Evolutionary conservation across 805 yeast genomes (phyloP).

Genomic region (Pichia deserticola): DNA sequence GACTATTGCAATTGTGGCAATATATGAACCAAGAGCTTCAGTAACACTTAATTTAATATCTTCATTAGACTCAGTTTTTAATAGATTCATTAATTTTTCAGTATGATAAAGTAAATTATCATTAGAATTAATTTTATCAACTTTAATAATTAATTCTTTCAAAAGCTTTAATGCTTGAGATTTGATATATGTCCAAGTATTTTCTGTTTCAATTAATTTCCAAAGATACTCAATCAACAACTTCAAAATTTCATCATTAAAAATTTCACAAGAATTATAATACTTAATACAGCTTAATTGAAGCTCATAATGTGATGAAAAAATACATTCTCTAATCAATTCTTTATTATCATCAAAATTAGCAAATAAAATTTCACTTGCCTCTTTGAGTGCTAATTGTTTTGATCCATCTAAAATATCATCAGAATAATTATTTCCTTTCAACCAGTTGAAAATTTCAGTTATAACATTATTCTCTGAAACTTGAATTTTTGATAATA

Average conservation of each 20-base stretch:
- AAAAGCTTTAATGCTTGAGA: constrained; percentile 34
- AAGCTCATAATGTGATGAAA: constrained; percentile 38
- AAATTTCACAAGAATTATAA: constrained; percentile 11
- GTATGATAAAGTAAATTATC: constrained; percentile 9
- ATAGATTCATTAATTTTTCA: constrained; percentile 20
- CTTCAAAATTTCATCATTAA: background rate
- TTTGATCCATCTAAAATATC: constrained; percentile 39
- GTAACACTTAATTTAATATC: constrained; percentile 40
- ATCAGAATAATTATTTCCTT: constrained; percentile 23
- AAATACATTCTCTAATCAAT: constrained; percentile 28
- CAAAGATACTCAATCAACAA: constrained; percentile 16
- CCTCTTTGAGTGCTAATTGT: constrained; percentile 36
- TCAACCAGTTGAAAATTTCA: constrained; percentile 28
- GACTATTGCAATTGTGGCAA: constrained; percentile 12
- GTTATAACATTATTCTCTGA: background rate
- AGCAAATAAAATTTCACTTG: constrained; percentile 27
- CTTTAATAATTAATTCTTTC: constrained; percentile 16
- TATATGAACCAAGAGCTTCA: constrained; percentile 43
- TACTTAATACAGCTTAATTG: constrained; percentile 35
- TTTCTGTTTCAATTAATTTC: constrained; percentile 16
- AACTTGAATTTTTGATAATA: constrained; percentile 6
- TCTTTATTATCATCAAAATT: constrained; percentile 10
- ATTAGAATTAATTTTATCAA: background rate
- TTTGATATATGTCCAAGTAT: constrained; percentile 38
- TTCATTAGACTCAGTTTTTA: constrained; percentile 16